A percentile compares a stretch with the other conserved stretches of the same genome.
Conservation (phyloP, 2,329 filamentous ascomycete genomes). For the Falciphora oryzae region DNA sequence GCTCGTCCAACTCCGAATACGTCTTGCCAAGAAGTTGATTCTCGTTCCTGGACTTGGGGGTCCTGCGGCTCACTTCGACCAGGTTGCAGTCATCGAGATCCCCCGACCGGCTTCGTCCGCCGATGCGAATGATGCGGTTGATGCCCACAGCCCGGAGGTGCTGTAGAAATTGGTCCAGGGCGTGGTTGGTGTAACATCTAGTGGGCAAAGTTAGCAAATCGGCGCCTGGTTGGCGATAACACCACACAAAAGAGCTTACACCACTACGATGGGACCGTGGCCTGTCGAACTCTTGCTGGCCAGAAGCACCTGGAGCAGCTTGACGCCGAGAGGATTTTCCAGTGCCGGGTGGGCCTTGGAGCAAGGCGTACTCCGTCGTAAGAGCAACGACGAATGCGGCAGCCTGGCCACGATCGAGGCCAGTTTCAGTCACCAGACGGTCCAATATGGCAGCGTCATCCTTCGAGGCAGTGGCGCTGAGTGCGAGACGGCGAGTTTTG, state of each 20-base stretch:
- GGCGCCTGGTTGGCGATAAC: no score
- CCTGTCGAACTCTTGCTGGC: slow-evolving; percentile 30
- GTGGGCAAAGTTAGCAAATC: no score
- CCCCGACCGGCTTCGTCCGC: slow-evolving; percentile 21
- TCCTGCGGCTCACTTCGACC: no score
- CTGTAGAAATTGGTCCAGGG: slow-evolving; percentile 52
- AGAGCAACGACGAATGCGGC: slow-evolving; percentile 42
- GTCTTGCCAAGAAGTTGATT: no score
- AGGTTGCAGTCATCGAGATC: slow-evolving; percentile 12
- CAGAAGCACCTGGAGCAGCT: slow-evolving; percentile 51
- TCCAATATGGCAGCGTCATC: slow-evolving; percentile 13
- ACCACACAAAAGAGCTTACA: slow-evolving; percentile 19
- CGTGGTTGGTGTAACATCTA: slow-evolving; percentile 44
- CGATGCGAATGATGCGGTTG: slow-evolving; percentile 54
- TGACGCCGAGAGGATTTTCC: slow-evolving; percentile 57
- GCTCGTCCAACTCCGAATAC: no score
- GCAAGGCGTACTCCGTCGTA: slow-evolving; percentile 48
- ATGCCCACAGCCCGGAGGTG: slow-evolving; percentile 45
- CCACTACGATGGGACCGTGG: slow-evolving; percentile 42
- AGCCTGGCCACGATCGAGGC: slow-evolving; percentile 50
- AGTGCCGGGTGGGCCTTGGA: slow-evolving; percentile 67
- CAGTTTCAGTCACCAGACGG: slow-evolving; percentile 28
- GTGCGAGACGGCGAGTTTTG: slow-evolving; percentile 17
- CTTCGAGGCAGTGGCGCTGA: slow-evolving; percentile 16
- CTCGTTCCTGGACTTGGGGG: no score